phyloP scores from a whole-genome alignment of 2,329 filamentous ascomycete genomes.

The Cryoendolithus antarcticus region DNA sequence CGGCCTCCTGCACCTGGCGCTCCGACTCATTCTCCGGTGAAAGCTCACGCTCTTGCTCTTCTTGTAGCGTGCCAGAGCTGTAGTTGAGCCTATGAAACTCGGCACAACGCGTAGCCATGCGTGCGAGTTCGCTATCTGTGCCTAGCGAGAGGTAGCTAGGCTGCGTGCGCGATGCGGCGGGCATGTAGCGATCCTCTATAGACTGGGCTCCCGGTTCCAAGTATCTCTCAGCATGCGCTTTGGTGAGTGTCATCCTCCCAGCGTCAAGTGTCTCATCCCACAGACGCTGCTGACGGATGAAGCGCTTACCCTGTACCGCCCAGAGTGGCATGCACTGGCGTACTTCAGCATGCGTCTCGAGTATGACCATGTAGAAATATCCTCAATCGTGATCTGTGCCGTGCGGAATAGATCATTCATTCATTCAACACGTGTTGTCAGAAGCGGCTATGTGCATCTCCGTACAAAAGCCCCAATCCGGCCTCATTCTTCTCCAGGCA shows the following conservation, averaged over 20 bases:
- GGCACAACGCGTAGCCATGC: constrained; percentile 12
- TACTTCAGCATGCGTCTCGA: constrained; percentile 42
- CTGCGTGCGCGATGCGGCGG: constrained; percentile 6
- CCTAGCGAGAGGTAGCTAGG: too few species aligned
- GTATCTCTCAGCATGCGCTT: constrained; percentile 29
- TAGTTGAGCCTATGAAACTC: constrained; percentile 12
- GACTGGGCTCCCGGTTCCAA: constrained; percentile 44
- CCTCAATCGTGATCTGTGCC: too few species aligned
- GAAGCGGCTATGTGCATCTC: too few species aligned
- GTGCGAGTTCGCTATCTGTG: constrained; percentile 12
- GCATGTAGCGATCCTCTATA: constrained; percentile 39
- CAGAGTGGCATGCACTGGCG: constrained; percentile 44
- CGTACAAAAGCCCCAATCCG: too few species aligned
- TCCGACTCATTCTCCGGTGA: constrained; percentile 52
- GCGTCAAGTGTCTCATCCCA: constrained; percentile 19
- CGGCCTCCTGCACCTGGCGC: constrained; percentile 35
- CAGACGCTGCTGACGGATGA: constrained; percentile 29
- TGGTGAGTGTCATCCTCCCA: constrained; percentile 8
- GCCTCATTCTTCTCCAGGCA: too few species aligned
- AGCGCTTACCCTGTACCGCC: constrained; percentile 46
- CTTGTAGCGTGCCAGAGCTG: constrained; percentile 32
- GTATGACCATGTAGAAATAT: too few species aligned
- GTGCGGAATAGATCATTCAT: too few species aligned
- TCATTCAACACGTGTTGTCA: too few species aligned
- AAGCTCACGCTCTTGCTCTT: constrained; percentile 60